Evolutionary conservation across 495 filamentous ascomycete species (phyloP).

Genomic region (Xylaria nigripes): DNA sequence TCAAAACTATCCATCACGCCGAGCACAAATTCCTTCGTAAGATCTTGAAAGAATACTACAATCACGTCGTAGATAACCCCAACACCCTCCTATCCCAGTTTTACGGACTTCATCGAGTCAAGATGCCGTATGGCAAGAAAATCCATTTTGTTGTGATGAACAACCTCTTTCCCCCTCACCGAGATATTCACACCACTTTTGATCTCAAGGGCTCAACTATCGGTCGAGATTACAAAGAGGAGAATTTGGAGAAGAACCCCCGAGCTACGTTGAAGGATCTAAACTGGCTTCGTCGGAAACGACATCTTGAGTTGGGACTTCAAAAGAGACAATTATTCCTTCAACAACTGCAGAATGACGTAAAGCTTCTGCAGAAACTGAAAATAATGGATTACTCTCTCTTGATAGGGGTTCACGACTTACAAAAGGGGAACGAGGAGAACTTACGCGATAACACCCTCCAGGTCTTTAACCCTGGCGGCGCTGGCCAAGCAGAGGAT

Average conservation of each 20-base stretch:
- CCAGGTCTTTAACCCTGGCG: constrained; percentile 90
- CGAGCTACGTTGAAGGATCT: constrained; percentile 92
- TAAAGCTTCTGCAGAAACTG: constrained; percentile 71
- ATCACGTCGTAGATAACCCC: constrained; percentile 86
- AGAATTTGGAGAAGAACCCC: constrained; percentile 79
- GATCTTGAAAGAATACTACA: constrained; percentile 87
- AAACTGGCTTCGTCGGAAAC: constrained; percentile 86
- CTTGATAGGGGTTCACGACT: constrained; percentile 87
- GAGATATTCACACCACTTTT: constrained; percentile 95
- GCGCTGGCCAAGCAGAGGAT: constrained; percentile 49
- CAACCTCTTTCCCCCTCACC: constrained; percentile 94
- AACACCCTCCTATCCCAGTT: constrained; percentile 97
- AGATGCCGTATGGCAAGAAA: constrained; percentile 96
- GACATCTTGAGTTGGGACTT: constrained; percentile 79
- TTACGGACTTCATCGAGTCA: constrained; percentile 94
- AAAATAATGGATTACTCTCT: constrained; percentile 99
- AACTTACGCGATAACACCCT: constrained; percentile 92
- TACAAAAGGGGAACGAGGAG: constrained; percentile 84
- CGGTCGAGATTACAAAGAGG: constrained; percentile 82
- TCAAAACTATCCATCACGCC: constrained; percentile 97
- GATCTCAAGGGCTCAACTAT: constrained; percentile 97
- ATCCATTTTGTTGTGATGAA: constrained; percentile 99
- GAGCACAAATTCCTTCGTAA: constrained; percentile 94
- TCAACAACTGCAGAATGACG: constrained; percentile 80
- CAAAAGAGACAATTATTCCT: constrained; percentile 79